Base-by-base conservation (phyloP, 768 basidiomycete species). In the Lactarius hatsudake region DNA sequence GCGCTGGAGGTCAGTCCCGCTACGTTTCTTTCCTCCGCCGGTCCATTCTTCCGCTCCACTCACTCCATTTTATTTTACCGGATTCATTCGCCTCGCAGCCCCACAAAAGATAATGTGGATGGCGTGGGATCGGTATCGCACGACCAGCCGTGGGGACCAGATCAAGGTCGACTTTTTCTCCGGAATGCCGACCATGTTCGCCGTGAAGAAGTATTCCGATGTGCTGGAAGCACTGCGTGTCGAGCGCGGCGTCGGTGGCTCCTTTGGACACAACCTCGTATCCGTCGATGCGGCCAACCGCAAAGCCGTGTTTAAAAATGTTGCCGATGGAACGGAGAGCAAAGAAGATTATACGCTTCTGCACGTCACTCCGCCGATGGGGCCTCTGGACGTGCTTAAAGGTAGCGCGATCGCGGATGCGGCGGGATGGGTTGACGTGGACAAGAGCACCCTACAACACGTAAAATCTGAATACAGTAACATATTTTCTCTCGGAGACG, bases 41-140 rank as follows among this genome's bases (percentile, higher is more conserved):
- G 12, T 51, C 26, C 51, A 53, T 53, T 53, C 51, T 26, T 15
- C 51, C 23, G 26, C 26, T 26, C 51, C 51, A 53, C 51, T 53
- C 13, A 17, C 51, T 53, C 51, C 40, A 42, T 42, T 42, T 18
- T 42, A 17, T 42, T 42, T 42, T 42, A n/a, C 51, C 42, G 42
- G 20, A 45, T n/a, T 53, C 13, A 12, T 34, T 34, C n/a, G 4
- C 45, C n/a, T 45, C 51, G 26, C 70, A 91, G 90, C 89, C 18
- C 90, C 91, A 23, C 91, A 94, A 74, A 94, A 96, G 78, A 91
- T 95, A 62, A 94, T 96, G 91, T 96, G 94, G 93, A 93, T 94
- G 91, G 91, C 92, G 56, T 94, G 92, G 91, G 92, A 95, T 74
- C 81, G 87, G 58, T 93, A 83, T 75, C 81, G 83, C 64, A 81